Percentiles rank a stretch among this genome's conserved stretches.
Evolutionary conservation across 768 basidiomycete species (phyloP).

Genomic region (Antrodiella citrinella): DNA sequence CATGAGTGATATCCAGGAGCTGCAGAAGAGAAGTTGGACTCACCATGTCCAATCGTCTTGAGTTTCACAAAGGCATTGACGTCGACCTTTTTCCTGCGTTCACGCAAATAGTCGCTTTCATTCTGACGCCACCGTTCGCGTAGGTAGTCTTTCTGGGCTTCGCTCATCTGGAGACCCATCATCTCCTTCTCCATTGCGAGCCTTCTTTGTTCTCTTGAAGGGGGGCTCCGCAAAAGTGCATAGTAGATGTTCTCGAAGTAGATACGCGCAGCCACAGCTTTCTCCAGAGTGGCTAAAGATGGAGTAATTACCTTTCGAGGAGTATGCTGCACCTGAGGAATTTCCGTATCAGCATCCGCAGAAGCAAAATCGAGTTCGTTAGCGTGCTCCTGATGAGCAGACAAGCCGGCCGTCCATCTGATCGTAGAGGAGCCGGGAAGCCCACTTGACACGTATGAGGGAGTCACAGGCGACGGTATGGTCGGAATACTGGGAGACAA

Average conservation of each 20-base stretch:
- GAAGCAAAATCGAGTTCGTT: slow-evolving; percentile 38
- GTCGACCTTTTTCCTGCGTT: slow-evolving; percentile 74
- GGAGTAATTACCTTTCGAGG: slow-evolving; percentile 64
- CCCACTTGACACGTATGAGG: slow-evolving; percentile 34
- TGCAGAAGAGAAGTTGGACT: slow-evolving; percentile 12
- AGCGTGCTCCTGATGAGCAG: slow-evolving; percentile 62
- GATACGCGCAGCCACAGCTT: slow-evolving; percentile 85
- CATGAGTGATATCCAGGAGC: neutral
- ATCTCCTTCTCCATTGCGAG: slow-evolving; percentile 86
- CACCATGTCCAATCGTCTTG: slow-evolving; percentile 93
- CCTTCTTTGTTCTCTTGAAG: slow-evolving; percentile 79
- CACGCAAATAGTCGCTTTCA: slow-evolving; percentile 86
- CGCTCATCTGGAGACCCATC: slow-evolving; percentile 59
- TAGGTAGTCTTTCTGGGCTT: slow-evolving; percentile 62
- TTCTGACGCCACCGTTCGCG: slow-evolving; percentile 76
- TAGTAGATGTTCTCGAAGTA: slow-evolving; percentile 92
- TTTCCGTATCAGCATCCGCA: slow-evolving; percentile 23
- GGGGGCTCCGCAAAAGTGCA: slow-evolving; percentile 74
- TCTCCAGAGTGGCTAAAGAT: slow-evolving; percentile 87
- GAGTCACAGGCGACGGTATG: slow-evolving; percentile 7
- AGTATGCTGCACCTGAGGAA: slow-evolving; percentile 23
- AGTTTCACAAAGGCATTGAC: slow-evolving; percentile 81
- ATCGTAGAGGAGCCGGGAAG: slow-evolving; percentile 54
- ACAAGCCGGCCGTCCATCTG: slow-evolving; percentile 51
- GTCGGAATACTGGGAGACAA: slow-evolving; percentile 29